Evolutionary conservation across 148 eudicot genomes (phyloP).

Genomic region (Chenopodium formosanum): DNA sequence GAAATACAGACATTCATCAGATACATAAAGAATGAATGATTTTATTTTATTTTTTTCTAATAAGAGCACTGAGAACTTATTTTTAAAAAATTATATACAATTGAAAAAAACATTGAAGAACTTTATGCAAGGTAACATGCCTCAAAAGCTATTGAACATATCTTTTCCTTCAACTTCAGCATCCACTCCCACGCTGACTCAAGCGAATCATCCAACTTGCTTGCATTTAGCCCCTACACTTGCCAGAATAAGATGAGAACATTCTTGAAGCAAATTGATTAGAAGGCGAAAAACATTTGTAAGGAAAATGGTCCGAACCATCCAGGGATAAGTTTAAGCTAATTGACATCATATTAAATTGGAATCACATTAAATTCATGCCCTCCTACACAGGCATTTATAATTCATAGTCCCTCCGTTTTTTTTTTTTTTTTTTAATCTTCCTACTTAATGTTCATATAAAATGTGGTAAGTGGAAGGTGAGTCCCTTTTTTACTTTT

Average conservation of each 20-base stretch:
- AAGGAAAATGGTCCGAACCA: conserved; percentile 1
- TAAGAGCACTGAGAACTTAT: background rate
- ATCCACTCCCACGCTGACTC: conserved; percentile 78
- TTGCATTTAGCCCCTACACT: conserved; percentile 63
- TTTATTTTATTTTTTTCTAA: background rate
- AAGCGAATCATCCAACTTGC: conserved; percentile 58
- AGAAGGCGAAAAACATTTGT: background rate
- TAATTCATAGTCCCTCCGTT: too few relatives aligned
- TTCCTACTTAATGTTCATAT: too few relatives aligned
- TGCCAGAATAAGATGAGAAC: background rate
- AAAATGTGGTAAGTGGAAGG: too few relatives aligned
- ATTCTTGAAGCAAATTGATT: conserved; percentile 11
- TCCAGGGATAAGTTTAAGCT: background rate
- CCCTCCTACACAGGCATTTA: too few relatives aligned
- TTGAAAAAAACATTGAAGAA: background rate
- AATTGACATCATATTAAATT: background rate
- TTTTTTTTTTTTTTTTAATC: too few relatives aligned
- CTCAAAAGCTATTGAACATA: conserved; percentile 81
- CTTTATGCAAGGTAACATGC: conserved; percentile 38
- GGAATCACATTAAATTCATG: background rate
- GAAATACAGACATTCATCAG: conserved; percentile 13
- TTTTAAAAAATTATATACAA: background rate
- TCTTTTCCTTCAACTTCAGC: conserved; percentile 75
- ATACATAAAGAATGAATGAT: background rate
- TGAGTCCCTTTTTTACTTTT: too few relatives aligned